Evolutionary conservation across 371 early-diverging fungal genomes (phyloP).

Genomic region (Saksenaea oblongispora): DNA sequence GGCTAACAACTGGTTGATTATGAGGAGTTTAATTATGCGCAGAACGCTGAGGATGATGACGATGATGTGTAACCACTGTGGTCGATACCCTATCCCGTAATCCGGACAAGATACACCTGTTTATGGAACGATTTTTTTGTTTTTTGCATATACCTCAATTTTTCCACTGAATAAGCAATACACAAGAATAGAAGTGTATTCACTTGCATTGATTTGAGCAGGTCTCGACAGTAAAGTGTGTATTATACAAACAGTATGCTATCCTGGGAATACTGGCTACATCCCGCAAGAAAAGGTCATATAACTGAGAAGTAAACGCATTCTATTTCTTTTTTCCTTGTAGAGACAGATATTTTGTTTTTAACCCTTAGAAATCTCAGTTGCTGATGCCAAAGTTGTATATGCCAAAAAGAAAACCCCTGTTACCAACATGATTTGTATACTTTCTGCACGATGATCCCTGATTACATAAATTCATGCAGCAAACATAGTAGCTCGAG

Average conservation of each 20-base stretch:
- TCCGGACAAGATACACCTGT: neutral
- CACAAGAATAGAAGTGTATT: neutral
- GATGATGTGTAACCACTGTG: neutral
- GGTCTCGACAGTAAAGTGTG: neutral
- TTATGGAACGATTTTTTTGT: neutral
- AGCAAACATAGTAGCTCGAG: no score
- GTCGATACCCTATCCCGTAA: neutral
- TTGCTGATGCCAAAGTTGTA: no score
- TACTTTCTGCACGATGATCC: no score
- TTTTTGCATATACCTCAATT: neutral
- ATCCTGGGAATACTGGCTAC: no score
- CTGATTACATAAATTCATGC: no score
- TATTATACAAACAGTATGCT: no score
- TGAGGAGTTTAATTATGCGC: neutral
- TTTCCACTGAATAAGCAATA: neutral
- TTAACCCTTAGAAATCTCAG: no score
- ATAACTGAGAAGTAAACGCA: no score
- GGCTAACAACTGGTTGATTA: neutral
- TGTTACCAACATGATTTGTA: no score
- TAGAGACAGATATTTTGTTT: no score
- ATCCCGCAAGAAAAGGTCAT: neutral
- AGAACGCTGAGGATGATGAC: neutral
- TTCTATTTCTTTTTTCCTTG: no score
- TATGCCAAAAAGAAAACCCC: no score
- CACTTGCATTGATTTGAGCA: neutral